These are phyloP conservation scores for Curvularia lunata DNA, from an alignment of 2,329 filamentous ascomycete species.

Conservation along the genomic window DNA sequence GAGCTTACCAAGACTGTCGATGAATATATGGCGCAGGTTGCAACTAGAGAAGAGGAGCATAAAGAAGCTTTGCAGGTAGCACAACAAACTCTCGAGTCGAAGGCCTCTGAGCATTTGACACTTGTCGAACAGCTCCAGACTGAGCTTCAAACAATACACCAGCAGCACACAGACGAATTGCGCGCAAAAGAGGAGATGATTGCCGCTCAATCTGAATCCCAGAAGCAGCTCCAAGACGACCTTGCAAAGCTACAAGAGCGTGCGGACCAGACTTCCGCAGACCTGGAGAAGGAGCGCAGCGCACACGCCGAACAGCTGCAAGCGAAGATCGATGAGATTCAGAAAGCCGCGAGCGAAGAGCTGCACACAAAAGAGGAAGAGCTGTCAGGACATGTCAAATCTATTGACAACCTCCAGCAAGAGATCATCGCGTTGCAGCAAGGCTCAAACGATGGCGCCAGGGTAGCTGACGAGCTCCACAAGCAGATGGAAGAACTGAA, in stretches of 20 bases:
- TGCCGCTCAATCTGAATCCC: slow-evolving; percentile 29
- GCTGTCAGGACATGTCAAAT: slow-evolving; percentile 38
- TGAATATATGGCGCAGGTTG: slow-evolving; percentile 31
- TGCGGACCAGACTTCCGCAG: slow-evolving; percentile 36
- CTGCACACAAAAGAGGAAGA: slow-evolving; percentile 39
- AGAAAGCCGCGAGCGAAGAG: slow-evolving; percentile 31
- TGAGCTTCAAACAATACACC: slow-evolving; percentile 37
- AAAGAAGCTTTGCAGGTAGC: slow-evolving; percentile 34
- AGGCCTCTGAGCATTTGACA: slow-evolving; percentile 39
- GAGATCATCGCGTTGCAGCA: slow-evolving; percentile 44
- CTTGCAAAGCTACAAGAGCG: slow-evolving; percentile 37
- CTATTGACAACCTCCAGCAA: slow-evolving; percentile 43
- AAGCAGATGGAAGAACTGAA: slow-evolving; percentile 43
- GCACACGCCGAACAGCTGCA: slow-evolving; percentile 34
- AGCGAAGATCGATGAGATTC: slow-evolving; percentile 39
- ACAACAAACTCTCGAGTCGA: slow-evolving; percentile 34
- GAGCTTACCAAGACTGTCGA: slow-evolving; percentile 36
- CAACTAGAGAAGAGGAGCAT: slow-evolving; percentile 31
- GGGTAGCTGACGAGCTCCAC: slow-evolving; percentile 39
- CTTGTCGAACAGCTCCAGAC: slow-evolving; percentile 43
- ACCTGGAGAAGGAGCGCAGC: slow-evolving; percentile 41
- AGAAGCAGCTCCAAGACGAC: slow-evolving; percentile 37
- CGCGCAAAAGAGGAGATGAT: slow-evolving; percentile 42
- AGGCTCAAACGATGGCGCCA: slow-evolving; percentile 42
- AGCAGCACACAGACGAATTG: slow-evolving; percentile 44